phyloP scores from a whole-genome alignment of 108 stramenopile genomes.

The Cyclotella atomus region DNA sequence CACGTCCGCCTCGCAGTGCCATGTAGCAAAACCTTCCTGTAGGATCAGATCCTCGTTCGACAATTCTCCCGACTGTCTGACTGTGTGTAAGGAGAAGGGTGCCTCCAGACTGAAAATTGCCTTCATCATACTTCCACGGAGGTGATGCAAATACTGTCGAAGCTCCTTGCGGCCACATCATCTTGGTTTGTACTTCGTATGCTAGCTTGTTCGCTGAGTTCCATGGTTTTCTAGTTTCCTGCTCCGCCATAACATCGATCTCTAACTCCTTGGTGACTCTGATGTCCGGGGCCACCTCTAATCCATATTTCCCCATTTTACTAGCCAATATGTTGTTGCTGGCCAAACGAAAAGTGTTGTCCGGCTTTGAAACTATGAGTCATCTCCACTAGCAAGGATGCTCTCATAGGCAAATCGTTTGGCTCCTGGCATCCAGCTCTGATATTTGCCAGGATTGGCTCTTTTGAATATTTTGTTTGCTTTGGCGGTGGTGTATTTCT shows the following conservation, averaged over 20 bases:
- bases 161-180: neutral
- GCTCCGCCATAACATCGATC: neutral
- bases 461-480: neutral
- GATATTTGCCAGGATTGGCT: neutral
- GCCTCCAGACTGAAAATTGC: neutral
- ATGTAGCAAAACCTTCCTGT: slow-evolving; percentile 7
- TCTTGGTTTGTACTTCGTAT: neutral
- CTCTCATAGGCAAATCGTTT: neutral
- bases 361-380: neutral
- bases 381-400: neutral
- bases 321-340: neutral
- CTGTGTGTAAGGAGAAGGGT: neutral
- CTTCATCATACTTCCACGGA: neutral
- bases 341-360: neutral
- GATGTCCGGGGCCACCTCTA: neutral
- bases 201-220: neutral
- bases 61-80: neutral
- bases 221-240: neutral
- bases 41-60: neutral
- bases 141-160: neutral
- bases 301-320: neutral
- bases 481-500: neutral
- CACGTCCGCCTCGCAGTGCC: neutral
- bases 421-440: neutral
- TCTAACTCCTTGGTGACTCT: neutral